A percentile compares a stretch with the other conserved stretches of the same genome.
These are phyloP conservation scores for Aspergillus aculeatinus DNA, from an alignment of 2,329 filamentous ascomycete genomes.

Conservation along the genomic window DNA sequence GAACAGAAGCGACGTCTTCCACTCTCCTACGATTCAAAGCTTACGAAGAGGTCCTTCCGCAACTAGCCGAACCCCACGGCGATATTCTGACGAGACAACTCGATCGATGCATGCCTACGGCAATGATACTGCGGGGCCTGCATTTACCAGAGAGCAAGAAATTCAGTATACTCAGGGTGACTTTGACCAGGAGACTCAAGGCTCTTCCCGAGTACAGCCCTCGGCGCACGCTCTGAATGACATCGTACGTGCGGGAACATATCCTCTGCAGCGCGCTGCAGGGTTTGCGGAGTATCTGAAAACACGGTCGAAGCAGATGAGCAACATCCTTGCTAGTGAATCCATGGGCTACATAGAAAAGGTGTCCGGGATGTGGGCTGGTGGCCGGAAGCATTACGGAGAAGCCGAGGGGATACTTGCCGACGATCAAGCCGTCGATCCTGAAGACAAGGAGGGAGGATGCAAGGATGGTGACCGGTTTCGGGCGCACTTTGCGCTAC, in stretches of 20 bases:
- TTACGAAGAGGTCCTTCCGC: conserved; percentile 31
- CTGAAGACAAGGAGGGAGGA: conserved; percentile 57
- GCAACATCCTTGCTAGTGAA: conserved; percentile 77
- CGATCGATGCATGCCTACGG: conserved; percentile 29
- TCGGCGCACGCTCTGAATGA: conserved; percentile 58
- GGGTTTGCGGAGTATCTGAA: conserved; percentile 81
- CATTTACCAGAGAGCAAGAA: conserved; percentile 15
- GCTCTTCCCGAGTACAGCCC: conserved; percentile 21
- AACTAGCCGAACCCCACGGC: conserved; percentile 26
- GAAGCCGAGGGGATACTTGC: conserved; percentile 66
- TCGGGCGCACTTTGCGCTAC: conserved; percentile 85
- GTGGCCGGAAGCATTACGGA: conserved; percentile 84
- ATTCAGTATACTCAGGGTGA: conserved; percentile 21
- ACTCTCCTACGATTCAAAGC: conserved; percentile 65
- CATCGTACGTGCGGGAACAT: conserved; percentile 63
- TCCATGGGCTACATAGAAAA: conserved; percentile 97
- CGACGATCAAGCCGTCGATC: conserved; percentile 61
- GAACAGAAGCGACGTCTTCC: conserved; percentile 82
- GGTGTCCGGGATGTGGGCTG: conserved; percentile 95
- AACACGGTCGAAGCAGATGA: conserved; percentile 76
- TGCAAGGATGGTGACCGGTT: conserved; percentile 66
- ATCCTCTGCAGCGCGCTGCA: conserved; percentile 79
- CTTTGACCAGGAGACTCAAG: conserved; percentile 25
- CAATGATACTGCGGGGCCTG: conserved; percentile 7
- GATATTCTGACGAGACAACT: conserved; percentile 38